Evolutionary conservation across 2,329 filamentous ascomycete genomes (phyloP), one percentile per base, ranked within the genome.

Genomic region (Fonsecaea monophora): DNA sequence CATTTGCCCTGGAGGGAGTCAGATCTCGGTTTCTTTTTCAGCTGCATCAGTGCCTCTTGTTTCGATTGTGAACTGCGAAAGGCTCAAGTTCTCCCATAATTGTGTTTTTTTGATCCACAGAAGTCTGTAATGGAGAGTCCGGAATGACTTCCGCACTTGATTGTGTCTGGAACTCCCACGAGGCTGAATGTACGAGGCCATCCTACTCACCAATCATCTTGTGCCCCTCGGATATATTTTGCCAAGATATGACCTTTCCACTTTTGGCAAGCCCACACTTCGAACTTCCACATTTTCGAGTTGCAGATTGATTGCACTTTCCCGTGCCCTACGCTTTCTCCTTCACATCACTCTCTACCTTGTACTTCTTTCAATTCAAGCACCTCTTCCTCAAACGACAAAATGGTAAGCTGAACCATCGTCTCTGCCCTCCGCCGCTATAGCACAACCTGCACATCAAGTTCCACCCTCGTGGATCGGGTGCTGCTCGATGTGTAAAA

Each of bases 321-420:
- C 25, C 25, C n/a, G 40, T 21, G 25, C 55, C 34, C 48, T 54
- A 34, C 64, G 53, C 54, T 25, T 48, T 18, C 50, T 15, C 18
- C 21, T 9, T 50, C 18, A 50, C 21, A 34, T 25, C 15, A 15
- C 32, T n/a, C 34, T 59, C 45, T 58, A 32, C 21, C 9, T 55
- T 38, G 12, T 55, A 15, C 53, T 61, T 56, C 32, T 38, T 53
- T 15, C 37, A 45, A 63, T 30, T 38, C 48, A 38, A n/a, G 9
- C 18, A 15, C 30, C 37, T 7, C 42, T 58, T 10, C 32, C 35
- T 57, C 57, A 58, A 40, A 35, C 48, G 58, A 66, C 50, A 63
- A 37, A 35, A 71, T 71, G 69, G 69, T 71, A 71, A 71, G 69
- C 65, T 69, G 45, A 37, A 21, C 62, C 53, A 37, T 13, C 34